Evolutionary conservation across 2,329 filamentous ascomycete species (phyloP), one percentile per base, ranked within the genome.

Genomic region (Venturia aucupariae): DNA sequence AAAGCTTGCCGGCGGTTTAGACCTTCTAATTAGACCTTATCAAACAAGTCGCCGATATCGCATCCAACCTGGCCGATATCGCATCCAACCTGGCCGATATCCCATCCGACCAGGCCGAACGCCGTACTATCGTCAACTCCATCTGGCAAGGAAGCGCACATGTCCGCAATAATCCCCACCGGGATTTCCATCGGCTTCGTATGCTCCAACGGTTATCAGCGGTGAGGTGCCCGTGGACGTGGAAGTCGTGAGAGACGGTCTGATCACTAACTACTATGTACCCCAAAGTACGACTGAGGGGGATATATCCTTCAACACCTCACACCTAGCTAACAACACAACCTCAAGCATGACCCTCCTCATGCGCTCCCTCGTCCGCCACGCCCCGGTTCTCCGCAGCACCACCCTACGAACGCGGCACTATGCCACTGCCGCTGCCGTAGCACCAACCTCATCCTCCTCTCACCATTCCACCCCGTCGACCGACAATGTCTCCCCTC

Each of bases 321-420:
- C 46, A 30, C 10, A 38, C 48, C n/a, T 15, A 15, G 24, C 27
- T 8, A 15, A 7, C 48, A 19, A 24, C 15, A 27, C 51, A n/a
- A 57, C 15, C 8, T n/a, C 30, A 4, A 57, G 4, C 30, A 76
- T 76, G 74, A 70, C 73, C 13, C 71, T 69, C 59, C 65, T 73
- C 51, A 57, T 57, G 15, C 27, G 51, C 15, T 57, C 51, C 27
- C 15, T 57, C 51, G 30, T 17, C 7, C 51, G 51, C 51, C 51
- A 57, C 4, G 27, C 51, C n/a, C 51, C 51, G 6, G 15, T 15
- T 27, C 68, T 75, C 22, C 71, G 73, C 7, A 38, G 11, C 55
- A 72, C 68, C 2, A 70, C 69, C 41, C 68, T 69, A 61, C 38
- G 19, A 1, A 5, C 51, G 35, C 51, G 51, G 13, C 51, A 55